These are phyloP conservation scores for Trametes hirsuta DNA, from an alignment of 1,284 basidiomycete genomes.

Conservation along the genomic window DNA sequence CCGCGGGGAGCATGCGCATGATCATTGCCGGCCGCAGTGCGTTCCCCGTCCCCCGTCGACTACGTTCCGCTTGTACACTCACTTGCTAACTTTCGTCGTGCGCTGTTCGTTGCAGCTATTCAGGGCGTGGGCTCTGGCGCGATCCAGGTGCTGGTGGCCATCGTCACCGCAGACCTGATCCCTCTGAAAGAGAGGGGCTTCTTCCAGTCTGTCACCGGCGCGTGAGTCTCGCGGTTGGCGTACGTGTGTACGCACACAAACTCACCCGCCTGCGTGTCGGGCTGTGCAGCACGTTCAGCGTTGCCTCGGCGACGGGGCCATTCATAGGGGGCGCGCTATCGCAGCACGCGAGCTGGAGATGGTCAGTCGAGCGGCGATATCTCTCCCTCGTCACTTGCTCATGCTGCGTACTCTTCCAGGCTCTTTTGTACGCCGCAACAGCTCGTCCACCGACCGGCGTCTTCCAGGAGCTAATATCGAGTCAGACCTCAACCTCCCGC, in stretches of 20 bases:
- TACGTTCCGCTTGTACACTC: background rate
- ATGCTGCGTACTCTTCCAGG: background rate
- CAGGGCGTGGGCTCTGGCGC: constrained; percentile 52
- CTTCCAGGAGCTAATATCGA: background rate
- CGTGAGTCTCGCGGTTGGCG: constrained; percentile 16
- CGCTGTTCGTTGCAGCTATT: constrained; percentile 33
- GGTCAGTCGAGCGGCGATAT: constrained; percentile 25
- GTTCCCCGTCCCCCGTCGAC: background rate
- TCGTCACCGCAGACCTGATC: constrained; percentile 46
- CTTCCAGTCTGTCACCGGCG: constrained; percentile 29
- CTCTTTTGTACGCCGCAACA: constrained; percentile 1
- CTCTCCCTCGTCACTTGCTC: background rate
- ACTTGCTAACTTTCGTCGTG: background rate
- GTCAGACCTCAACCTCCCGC: constrained; percentile 42
- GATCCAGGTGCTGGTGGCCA: constrained; percentile 41
- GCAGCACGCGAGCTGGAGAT: constrained; percentile 35
- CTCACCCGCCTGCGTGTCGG: no score
- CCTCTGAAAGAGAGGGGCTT: constrained; percentile 45
- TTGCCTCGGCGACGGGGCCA: constrained; percentile 36
- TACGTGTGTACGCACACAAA: no score
- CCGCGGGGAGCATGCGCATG: constrained; percentile 39
- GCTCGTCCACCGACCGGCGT: background rate
- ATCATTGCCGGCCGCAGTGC: constrained; percentile 32
- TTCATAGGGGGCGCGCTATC: constrained; percentile 41
- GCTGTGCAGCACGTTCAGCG: constrained; percentile 28